Evolutionary conservation across 441 rosid genomes (phyloP), one percentile per base, ranked within the genome.

Genomic region (Brassica hybrid): DNA sequence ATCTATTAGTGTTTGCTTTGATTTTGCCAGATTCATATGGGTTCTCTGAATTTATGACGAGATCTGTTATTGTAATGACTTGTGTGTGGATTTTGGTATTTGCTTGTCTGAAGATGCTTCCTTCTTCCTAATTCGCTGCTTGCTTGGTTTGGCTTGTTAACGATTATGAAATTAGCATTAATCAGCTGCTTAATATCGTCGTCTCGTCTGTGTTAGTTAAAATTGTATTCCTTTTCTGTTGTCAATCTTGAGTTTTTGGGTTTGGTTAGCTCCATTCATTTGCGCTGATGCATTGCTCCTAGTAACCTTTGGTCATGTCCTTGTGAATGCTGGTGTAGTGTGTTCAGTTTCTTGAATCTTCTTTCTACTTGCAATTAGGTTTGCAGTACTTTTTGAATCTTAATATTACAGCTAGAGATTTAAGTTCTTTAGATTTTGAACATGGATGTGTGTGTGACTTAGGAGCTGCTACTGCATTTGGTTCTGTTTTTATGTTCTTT

Each of bases 21-120:
- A 34, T 59, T 59, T 23, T 23, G 32, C 60, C 78, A 74, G 79
- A 68, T 75, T 48, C n/a, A n/a, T n/a, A n/a, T n/a, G n/a, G n/a
- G n/a, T n/a, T n/a, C n/a, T n/a, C n/a, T n/a, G n/a, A n/a, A n/a
- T n/a, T n/a, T n/a, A n/a, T n/a, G n/a, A n/a, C n/a, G n/a, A 82
- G 76, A 83, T 81, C 78, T 83, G 72, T 68, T 76, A 48, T 61
- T 86, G 80, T 78, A 69, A 71, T 78, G 72, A 59, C 79, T 59
- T 71, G 7, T 17, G 11, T 65, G 56, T 73, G 77, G 80, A 71
- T 71, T 71, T 77, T 54, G 67, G n/a, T 76, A 12, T 68, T 74
- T 76, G 70, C 71, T 9, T 71, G 48, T 77, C 32, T 70, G 80
- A 38, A 69, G 65, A 63, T 76, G 75, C 4, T 57, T 62, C 1